A percentile compares a stretch with the other conserved stretches of the same genome.
phyloP scores from a whole-genome alignment of 169 alveolate genomes.

The Toxoplasma gondii region DNA sequence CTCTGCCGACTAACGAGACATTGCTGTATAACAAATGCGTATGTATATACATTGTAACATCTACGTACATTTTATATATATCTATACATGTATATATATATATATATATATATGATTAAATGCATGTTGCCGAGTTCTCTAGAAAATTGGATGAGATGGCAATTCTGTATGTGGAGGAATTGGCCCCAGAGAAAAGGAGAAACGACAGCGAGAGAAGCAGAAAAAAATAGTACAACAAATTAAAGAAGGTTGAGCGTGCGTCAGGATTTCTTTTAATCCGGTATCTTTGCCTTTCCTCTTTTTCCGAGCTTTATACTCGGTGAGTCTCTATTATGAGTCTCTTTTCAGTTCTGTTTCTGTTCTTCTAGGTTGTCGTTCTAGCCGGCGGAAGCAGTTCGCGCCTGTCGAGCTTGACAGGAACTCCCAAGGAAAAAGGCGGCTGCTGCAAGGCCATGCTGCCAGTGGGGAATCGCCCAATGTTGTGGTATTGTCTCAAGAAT shows the following conservation, averaged over 20 bases:
- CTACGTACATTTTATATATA: not conserved
- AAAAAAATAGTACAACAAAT: too few species aligned
- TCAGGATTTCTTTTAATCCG: too few species aligned
- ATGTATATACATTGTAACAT: not conserved
- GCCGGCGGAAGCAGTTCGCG: conserved; percentile 69
- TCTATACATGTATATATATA: not conserved
- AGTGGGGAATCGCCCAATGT: conserved; percentile 66
- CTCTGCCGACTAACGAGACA: too few species aligned
- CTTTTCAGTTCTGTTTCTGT: not conserved
- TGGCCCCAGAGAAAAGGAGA: too few species aligned
- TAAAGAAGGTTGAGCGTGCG: too few species aligned
- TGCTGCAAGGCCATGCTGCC: conserved; percentile 69
- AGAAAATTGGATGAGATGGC: not conserved
- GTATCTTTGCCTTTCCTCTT: too few species aligned
- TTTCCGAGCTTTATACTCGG: too few species aligned
- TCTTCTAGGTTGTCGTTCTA: conserved; percentile 58
- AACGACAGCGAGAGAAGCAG: too few species aligned
- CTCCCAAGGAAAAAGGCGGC: conserved; percentile 16
- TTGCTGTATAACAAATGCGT: too few species aligned
- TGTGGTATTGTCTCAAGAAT: conserved; percentile 66
- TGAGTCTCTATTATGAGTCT: not conserved
- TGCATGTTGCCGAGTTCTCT: not conserved
- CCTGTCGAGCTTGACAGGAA: conserved; percentile 43
- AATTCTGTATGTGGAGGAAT: too few species aligned
- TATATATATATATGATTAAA: not conserved